Conservation (phyloP, 2,329 filamentous ascomycete genomes). For the Diaporthe sp. region DNA sequence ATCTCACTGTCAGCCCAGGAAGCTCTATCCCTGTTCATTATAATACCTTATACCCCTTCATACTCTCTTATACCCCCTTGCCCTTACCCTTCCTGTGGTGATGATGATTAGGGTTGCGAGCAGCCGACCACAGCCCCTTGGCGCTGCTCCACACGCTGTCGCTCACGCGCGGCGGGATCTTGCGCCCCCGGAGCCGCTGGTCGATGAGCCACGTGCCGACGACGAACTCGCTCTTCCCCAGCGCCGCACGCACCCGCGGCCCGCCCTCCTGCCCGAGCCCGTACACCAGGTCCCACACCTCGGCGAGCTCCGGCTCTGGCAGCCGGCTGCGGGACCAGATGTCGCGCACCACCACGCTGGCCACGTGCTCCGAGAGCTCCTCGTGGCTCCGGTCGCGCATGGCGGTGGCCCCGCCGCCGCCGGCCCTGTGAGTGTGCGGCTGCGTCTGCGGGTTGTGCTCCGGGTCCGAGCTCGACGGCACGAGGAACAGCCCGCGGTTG, state of each 20-base stretch:
- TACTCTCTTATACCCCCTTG: constrained; percentile 3
- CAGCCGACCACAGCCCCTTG: constrained; percentile 59
- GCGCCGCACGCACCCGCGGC: constrained; percentile 48
- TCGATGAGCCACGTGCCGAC: constrained; percentile 88
- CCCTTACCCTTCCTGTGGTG: constrained; percentile 45
- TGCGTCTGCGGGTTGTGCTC: constrained; percentile 12
- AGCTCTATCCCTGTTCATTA: not conserved
- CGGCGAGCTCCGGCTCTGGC: constrained; percentile 76
- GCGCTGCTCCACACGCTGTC: constrained; percentile 84
- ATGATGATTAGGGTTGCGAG: constrained; percentile 42
- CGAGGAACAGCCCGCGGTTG: constrained; percentile 74
- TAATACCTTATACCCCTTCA: not conserved
- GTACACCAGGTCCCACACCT: constrained; percentile 85
- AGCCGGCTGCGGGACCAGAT: constrained; percentile 82
- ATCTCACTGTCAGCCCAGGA: not conserved
- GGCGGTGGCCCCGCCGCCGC: not conserved
- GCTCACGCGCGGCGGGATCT: constrained; percentile 78
- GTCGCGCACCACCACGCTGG: constrained; percentile 78
- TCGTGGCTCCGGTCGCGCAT: constrained; percentile 38
- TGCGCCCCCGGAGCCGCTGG: constrained; percentile 83
- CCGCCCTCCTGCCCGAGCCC: constrained; percentile 59
- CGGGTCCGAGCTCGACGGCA: constrained; percentile 41
- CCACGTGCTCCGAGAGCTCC: constrained; percentile 66
- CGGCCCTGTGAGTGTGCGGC: too few species aligned
- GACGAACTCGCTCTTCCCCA: constrained; percentile 81